Percentiles rank a stretch among this genome's conserved stretches.
These are phyloP conservation scores for Fusarium sambucinum DNA, from an alignment of 2,329 filamentous ascomycete genomes.

Conservation along the genomic window DNA sequence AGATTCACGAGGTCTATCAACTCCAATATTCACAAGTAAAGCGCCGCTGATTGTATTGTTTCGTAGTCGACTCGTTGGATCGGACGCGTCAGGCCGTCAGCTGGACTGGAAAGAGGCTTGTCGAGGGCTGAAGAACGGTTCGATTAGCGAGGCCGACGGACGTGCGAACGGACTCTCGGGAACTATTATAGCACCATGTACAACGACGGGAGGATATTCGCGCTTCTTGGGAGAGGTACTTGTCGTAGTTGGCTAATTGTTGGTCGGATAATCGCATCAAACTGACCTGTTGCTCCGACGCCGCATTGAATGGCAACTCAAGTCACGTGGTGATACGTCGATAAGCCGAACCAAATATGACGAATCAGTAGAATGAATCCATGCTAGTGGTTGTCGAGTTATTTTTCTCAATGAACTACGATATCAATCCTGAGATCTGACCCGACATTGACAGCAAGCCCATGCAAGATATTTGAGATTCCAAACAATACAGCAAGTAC, in stretches of 20 bases:
- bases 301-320: background rate
- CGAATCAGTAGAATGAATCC: too few species aligned
- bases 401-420: too few species aligned
- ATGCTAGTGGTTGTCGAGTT: too few species aligned
- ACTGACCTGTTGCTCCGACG: background rate
- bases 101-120: background rate
- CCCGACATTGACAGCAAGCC: too few species aligned
- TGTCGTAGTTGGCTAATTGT: background rate
- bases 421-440: too few species aligned
- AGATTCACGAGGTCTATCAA: background rate
- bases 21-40: background rate
- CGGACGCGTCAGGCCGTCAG: background rate
- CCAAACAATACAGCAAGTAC: too few species aligned
- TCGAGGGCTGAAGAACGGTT: background rate
- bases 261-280: background rate
- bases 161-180: background rate
- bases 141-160: background rate
- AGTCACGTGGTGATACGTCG: background rate
- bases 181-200: background rate
- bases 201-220: too few species aligned
- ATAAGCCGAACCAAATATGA: too few species aligned
- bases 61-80: background rate
- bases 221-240: background rate
- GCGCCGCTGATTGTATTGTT: background rate
- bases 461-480: too few species aligned